These are phyloP conservation scores for Ziziphus jujuba DNA, from an alignment of 306 rosid species.

Conservation along the genomic window DNA sequence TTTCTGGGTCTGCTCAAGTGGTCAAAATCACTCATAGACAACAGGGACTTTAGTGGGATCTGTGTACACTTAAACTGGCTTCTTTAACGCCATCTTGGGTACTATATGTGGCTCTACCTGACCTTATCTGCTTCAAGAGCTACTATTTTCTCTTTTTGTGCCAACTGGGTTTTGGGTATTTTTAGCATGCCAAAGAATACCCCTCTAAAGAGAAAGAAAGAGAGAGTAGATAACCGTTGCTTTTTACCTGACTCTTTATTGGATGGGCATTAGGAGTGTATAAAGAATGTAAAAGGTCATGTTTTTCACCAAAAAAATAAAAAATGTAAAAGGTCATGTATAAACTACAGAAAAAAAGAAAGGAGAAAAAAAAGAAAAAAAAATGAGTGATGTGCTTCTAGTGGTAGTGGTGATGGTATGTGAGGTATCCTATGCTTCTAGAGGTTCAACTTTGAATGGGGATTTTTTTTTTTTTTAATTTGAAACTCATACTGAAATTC, in stretches of 20 bases:
- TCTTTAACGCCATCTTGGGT: background rate
- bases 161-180: background rate
- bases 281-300: constrained; percentile 14
- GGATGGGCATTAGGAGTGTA: constrained; percentile 21
- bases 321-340: constrained; percentile 21
- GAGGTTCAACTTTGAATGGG: background rate
- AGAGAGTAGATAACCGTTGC: background rate
- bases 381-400: background rate
- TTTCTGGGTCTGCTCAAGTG: background rate
- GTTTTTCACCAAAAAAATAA: too few relatives aligned
- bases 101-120: background rate
- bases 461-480: background rate
- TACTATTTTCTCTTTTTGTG: background rate
- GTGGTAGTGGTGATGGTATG: background rate
- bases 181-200: background rate
- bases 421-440: constrained; percentile 42
- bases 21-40: background rate
- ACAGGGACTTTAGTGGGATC: background rate
- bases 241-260: constrained; percentile 14
- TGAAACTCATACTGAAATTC: too few relatives aligned
- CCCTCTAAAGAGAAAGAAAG: background rate
- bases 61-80: background rate
- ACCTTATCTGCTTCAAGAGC: background rate
- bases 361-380: background rate
- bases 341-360: constrained; percentile 26